Percentiles rank a stretch among this genome's conserved stretches.
These are phyloP conservation scores for Pseudocercospora eumusae DNA, from an alignment of 2,329 filamentous ascomycete species.

Conservation along the genomic window DNA sequence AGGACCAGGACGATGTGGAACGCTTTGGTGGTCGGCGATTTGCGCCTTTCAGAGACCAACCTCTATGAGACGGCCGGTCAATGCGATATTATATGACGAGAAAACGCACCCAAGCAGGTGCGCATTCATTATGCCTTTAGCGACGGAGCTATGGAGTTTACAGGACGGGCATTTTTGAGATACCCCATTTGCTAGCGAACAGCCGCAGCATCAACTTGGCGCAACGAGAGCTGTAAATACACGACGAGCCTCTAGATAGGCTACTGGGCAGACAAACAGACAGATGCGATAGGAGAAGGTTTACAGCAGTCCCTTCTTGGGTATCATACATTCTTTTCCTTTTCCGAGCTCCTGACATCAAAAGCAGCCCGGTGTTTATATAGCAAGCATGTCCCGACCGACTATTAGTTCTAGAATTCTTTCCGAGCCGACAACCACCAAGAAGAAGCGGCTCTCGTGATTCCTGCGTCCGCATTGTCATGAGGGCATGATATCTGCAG, in stretches of 20 bases:
- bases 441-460: background rate
- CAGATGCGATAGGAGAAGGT: background rate
- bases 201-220: background rate
- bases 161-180: slow-evolving; percentile 2
- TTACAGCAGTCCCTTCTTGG: background rate
- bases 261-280: background rate
- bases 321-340: background rate
- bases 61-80: slow-evolving; percentile 14
- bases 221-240: background rate
- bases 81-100: background rate
- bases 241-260: background rate
- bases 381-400: background rate
- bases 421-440: background rate
- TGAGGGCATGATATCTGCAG: background rate
- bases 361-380: no score
- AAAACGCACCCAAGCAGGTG: background rate
- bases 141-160: background rate
- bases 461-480: background rate
- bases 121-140: background rate
- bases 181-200: background rate
- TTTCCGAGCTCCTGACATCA: background rate
- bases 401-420: background rate
- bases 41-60: slow-evolving; percentile 36
- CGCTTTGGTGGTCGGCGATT: slow-evolving; percentile 40
- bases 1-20: slow-evolving; percentile 36